A percentile compares a stretch with the other conserved stretches of the same genome.
Conservation (phyloP, 805 yeast species). For the Monosporozyma yasuniensis region DNA sequence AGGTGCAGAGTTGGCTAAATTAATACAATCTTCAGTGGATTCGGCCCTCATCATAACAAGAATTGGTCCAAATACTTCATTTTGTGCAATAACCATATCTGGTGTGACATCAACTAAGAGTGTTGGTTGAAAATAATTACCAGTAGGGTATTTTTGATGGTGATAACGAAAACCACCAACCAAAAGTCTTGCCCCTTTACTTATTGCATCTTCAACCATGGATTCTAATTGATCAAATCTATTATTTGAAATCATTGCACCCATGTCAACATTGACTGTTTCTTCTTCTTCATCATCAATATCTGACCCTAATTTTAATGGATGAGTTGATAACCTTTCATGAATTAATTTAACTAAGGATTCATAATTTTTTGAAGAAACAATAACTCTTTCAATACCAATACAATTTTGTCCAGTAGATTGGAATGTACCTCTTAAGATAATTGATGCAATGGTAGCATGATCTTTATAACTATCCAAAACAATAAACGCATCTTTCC, state of each 20-base stretch:
- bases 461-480: conserved; percentile 67
- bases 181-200: conserved; percentile 69
- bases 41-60: conserved; percentile 69
- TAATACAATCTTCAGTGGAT: conserved; percentile 56
- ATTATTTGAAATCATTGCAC: conserved; percentile 81
- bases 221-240: conserved; percentile 61
- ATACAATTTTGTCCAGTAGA: conserved; percentile 97
- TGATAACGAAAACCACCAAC: conserved; percentile 72
- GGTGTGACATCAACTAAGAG: conserved; percentile 72
- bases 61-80: conserved; percentile 93
- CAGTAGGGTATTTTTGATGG: conserved; percentile 93
- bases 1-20: conserved; percentile 71
- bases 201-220: conserved; percentile 64
- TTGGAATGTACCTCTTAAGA: conserved; percentile 94
- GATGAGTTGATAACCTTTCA: conserved; percentile 41
- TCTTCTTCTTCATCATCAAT: conserved; percentile 68
- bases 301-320: conserved; percentile 75
- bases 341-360: conserved; percentile 47
- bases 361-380: conserved; percentile 62
- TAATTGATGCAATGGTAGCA: conserved; percentile 57
- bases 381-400: conserved; percentile 90
- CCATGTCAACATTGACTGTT: conserved; percentile 80
- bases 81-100: conserved; percentile 69
- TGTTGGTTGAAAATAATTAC: conserved; percentile 90
- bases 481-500: conserved; percentile 86